Percentiles rank a stretch among this genome's conserved stretches.
phyloP scores from a whole-genome alignment of 192 early-diverging fungal genomes.

The Backusella sp. region DNA sequence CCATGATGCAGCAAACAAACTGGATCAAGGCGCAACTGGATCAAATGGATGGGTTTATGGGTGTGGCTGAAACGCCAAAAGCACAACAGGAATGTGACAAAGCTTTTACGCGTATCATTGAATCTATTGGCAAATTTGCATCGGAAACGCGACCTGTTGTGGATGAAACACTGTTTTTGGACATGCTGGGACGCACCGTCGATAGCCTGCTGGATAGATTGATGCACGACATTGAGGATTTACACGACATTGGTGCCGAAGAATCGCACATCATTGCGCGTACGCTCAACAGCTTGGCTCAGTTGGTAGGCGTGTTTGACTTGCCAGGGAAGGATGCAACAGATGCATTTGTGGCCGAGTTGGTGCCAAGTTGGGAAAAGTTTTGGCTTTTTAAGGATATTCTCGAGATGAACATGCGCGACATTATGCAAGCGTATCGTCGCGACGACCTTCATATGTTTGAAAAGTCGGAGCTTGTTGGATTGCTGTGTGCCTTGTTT shows the following conservation, averaged over 20 bases:
- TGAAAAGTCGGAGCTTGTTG: conserved; percentile 42
- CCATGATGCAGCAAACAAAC: conserved; percentile 14
- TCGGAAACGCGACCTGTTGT: conserved; percentile 9
- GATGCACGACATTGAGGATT: conserved; percentile 24
- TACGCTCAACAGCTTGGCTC: conserved; percentile 22
- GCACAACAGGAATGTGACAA: conserved; percentile 15
- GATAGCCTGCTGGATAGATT: conserved; percentile 19
- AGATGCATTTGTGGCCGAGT: conserved; percentile 1
- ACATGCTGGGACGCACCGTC: conserved; percentile 18
- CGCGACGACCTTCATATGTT: conserved; percentile 46
- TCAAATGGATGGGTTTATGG: conserved; percentile 19
- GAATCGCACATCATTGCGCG: conserved; percentile 30
- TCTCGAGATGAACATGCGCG: conserved; percentile 50
- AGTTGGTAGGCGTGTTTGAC: conserved; percentile 29
- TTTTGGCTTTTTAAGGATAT: conserved; percentile 51
- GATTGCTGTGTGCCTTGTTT: conserved; percentile 54
- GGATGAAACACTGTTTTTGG: conserved; percentile 19
- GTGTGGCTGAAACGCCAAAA: conserved; percentile 7
- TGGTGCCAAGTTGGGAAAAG: conserved; percentile 44
- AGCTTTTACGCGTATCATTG: neutral
- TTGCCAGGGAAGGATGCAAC: conserved; percentile 17
- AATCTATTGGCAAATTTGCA: neutral
- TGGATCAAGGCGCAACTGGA: neutral
- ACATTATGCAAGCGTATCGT: conserved; percentile 56
- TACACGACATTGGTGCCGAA: conserved; percentile 34